Evolutionary conservation across 345 rosid species (phyloP).

Genomic region (Alliaria petiolata): DNA sequence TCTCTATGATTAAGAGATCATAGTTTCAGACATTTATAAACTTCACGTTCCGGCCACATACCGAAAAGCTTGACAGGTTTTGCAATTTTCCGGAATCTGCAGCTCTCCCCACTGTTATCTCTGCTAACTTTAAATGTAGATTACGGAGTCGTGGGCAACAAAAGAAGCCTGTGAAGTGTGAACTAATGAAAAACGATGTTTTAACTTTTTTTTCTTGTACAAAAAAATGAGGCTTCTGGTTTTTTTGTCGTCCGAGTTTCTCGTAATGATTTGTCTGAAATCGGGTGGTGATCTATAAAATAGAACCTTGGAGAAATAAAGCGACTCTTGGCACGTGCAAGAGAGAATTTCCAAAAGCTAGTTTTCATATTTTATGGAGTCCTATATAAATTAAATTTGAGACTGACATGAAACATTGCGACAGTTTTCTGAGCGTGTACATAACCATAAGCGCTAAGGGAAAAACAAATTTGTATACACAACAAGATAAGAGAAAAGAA

Average conservation of each 20-base stretch:
- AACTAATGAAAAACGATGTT: background rate
- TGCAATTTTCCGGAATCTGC: background rate
- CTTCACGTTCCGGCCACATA: background rate
- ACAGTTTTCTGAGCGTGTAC: no score
- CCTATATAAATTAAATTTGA: no score
- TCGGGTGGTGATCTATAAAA: background rate
- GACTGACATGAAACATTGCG: background rate
- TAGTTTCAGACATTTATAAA: conserved; percentile 17
- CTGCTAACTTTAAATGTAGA: background rate
- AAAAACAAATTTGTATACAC: conserved; percentile 16
- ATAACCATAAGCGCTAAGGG: conserved; percentile 1
- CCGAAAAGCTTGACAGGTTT: background rate
- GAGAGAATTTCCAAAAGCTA: no score
- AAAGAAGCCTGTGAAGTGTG: background rate
- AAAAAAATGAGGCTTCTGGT: background rate
- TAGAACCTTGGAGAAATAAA: background rate
- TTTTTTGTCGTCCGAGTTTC: background rate
- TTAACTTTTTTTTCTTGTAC: background rate
- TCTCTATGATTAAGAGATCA: conserved; percentile 35
- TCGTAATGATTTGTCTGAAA: background rate
- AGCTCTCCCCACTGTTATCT: background rate
- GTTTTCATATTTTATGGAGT: no score
- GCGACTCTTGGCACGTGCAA: background rate
- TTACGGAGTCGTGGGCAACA: background rate
- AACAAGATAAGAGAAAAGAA: background rate